Conservation (phyloP, 768 basidiomycete genomes). For the Amanita subjunquillea region DNA sequence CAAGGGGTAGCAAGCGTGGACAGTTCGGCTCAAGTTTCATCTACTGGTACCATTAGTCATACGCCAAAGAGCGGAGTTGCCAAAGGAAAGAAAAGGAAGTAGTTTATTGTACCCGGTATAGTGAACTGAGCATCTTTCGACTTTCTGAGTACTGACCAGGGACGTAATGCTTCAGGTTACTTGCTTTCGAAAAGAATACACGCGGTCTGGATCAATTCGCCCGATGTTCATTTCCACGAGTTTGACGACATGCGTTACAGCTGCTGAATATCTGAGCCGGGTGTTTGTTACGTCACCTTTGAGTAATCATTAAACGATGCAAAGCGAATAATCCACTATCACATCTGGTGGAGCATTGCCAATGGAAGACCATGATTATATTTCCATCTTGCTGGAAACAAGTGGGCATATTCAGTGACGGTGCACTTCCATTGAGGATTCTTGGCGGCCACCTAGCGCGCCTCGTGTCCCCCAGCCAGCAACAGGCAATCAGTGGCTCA, state of each 20-base stretch:
- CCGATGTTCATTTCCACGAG: too few species aligned
- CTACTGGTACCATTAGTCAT: constrained; percentile 19
- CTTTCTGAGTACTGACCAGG: not conserved
- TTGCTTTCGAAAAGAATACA: constrained; percentile 1
- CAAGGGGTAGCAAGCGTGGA: constrained; percentile 48
- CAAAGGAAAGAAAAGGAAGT: constrained; percentile 67
- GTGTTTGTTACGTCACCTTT: not conserved
- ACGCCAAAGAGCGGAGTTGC: constrained; percentile 29
- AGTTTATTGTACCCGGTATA: constrained; percentile 9
- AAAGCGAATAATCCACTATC: not conserved
- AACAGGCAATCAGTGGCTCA: constrained; percentile 4
- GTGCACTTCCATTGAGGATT: not conserved
- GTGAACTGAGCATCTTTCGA: not conserved
- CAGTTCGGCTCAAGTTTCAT: constrained; percentile 17
- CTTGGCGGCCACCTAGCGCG: not conserved
- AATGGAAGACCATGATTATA: not conserved
- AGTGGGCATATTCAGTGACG: not conserved
- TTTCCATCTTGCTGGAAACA: not conserved
- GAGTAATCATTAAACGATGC: not conserved
- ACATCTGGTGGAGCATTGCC: not conserved
- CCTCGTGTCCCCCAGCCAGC: constrained; percentile 1
- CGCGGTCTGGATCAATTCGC: too few species aligned
- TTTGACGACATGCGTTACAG: not conserved
- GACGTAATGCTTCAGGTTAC: constrained; percentile 6
- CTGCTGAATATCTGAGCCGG: not conserved